Evolutionary conservation across 2,329 filamentous ascomycete genomes (phyloP).

Genomic region (Aspergillus sp.): DNA sequence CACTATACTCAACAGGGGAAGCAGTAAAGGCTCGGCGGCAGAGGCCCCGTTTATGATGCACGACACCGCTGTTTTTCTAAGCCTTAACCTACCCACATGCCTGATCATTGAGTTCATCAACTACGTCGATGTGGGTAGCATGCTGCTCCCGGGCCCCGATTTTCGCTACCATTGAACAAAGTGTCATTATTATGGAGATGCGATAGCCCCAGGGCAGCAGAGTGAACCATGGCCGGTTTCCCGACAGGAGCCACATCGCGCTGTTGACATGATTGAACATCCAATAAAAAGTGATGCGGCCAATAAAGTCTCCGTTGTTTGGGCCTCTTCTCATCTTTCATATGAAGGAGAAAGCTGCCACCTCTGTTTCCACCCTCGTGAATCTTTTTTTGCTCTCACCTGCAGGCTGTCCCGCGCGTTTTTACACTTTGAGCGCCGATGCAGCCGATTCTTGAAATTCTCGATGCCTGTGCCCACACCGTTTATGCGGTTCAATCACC

Average conservation of each 20-base stretch:
- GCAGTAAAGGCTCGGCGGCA: no score
- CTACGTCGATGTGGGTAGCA: neutral
- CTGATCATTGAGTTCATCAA: neutral
- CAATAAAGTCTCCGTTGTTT: neutral
- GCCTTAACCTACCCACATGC: no score
- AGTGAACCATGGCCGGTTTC: neutral
- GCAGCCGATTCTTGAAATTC: no score
- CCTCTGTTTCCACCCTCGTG: neutral
- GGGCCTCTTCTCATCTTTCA: neutral
- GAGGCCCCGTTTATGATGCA: no score
- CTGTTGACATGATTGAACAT: neutral
- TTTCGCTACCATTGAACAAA: neutral
- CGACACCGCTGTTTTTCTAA: no score
- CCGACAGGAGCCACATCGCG: neutral
- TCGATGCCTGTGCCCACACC: no score
- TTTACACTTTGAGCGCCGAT: neutral
- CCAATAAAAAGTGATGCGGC: neutral
- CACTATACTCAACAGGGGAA: no score
- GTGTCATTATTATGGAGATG: neutral
- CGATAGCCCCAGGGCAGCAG: neutral
- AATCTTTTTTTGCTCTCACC: neutral
- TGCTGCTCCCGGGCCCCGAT: neutral
- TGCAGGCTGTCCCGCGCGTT: neutral
- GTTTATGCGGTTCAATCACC: no score
- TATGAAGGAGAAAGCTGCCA: neutral